Evolutionary conservation across 2,329 filamentous ascomycete genomes (phyloP).

Genomic region (Trichoderma pleuroti): DNA sequence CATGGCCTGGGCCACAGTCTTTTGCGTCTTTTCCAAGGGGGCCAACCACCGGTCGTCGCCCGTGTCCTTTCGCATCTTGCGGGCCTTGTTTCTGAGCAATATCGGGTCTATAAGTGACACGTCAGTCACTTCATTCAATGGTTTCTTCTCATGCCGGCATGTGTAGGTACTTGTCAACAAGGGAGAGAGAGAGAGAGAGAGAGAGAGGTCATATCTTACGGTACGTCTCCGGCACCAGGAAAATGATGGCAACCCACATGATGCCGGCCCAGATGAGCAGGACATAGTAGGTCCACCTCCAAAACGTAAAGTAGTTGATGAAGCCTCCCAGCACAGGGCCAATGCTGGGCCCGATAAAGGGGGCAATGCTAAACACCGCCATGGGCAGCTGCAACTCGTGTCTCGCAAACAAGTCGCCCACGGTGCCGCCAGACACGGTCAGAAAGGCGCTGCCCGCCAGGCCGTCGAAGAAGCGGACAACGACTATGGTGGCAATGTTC

Average conservation of each 20-base stretch:
- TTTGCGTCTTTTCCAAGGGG: conserved; percentile 68
- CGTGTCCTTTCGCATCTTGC: conserved; percentile 65
- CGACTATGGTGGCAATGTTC: conserved; percentile 76
- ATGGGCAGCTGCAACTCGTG: conserved; percentile 73
- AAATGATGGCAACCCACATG: conserved; percentile 59
- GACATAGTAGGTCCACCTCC: conserved; percentile 83
- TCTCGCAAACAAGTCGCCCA: conserved; percentile 72
- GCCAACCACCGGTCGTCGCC: conserved; percentile 74
- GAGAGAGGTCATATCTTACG: conserved; percentile 42
- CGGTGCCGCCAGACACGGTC: conserved; percentile 77
- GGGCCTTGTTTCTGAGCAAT: conserved; percentile 69
- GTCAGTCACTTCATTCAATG: neutral
- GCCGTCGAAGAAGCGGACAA: conserved; percentile 74
- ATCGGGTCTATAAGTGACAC: conserved; percentile 51
- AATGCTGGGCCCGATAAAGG: conserved; percentile 59
- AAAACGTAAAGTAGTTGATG: conserved; percentile 71
- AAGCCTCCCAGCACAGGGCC: conserved; percentile 70
- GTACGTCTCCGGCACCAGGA: conserved; percentile 86
- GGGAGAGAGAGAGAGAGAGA: no score
- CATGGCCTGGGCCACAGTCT: conserved; percentile 62
- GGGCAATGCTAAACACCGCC: conserved; percentile 70
- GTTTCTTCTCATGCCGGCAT: neutral
- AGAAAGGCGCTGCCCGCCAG: conserved; percentile 66
- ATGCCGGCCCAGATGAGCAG: conserved; percentile 76
- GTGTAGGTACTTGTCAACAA: neutral